Conservation (phyloP, 129 eudicot genomes). For the Apium graveolens region DNA sequence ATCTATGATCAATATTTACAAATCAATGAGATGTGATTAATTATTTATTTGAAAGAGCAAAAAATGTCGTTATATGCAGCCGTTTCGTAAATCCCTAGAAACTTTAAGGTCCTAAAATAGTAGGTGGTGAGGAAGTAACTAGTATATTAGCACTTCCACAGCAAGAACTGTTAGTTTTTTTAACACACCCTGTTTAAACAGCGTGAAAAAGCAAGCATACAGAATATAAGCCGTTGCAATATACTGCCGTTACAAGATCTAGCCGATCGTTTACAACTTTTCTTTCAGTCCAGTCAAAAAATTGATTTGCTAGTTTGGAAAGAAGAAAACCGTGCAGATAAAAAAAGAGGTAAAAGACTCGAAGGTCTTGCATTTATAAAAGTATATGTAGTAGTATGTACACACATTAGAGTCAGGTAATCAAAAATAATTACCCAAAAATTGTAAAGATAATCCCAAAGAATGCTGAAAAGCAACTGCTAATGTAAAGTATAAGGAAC, state of each 20-base stretch:
- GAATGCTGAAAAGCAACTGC: conserved; percentile 6
- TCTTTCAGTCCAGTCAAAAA: not conserved
- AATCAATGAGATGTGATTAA: not conserved
- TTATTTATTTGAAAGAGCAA: not conserved
- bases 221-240: not conserved
- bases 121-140: not conserved
- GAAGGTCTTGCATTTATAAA: not conserved
- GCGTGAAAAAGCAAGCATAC: not conserved
- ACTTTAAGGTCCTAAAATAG: not conserved
- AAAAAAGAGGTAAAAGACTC: not conserved
- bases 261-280: not conserved
- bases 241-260: not conserved
- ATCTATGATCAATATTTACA: not conserved
- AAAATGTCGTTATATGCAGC: not conserved
- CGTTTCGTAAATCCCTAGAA: not conserved
- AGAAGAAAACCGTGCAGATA: not conserved
- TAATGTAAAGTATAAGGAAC: conserved; percentile 7
- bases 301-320: not conserved
- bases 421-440: conserved; percentile 5
- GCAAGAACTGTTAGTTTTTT: not conserved
- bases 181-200: not conserved
- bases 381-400: not conserved
- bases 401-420: not conserved
- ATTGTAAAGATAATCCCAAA: conserved; percentile 11
- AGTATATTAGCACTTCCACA: not conserved